Conservation (phyloP, 2,329 filamentous ascomycete genomes). For the Leptographium galeiforme region DNA sequence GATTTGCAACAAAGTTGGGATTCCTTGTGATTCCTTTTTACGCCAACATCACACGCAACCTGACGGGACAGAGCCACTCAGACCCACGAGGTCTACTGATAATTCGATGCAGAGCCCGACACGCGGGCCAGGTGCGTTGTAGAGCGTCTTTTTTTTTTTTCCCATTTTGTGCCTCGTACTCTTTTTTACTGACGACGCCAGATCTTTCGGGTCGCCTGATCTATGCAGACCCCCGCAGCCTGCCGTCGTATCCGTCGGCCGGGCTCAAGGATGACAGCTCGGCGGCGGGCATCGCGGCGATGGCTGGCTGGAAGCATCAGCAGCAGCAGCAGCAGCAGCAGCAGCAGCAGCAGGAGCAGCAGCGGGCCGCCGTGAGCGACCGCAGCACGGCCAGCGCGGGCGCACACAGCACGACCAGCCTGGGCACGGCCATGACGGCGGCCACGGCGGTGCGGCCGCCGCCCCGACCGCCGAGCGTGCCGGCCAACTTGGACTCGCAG, state of each 20-base stretch:
- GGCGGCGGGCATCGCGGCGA: conserved; percentile 63
- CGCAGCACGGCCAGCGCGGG: conserved; percentile 14
- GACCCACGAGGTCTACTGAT: no score
- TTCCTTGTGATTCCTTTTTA: no score
- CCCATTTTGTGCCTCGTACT: not conserved
- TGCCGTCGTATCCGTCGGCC: conserved; percentile 60
- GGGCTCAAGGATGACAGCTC: conserved; percentile 43
- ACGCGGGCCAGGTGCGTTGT: no score
- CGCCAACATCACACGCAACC: no score
- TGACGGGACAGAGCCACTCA: no score
- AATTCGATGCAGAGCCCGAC: not conserved
- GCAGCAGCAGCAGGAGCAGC: not conserved
- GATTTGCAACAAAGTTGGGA: no score
- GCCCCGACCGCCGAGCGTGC: not conserved
- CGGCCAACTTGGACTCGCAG: conserved; percentile 5
- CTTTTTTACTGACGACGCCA: not conserved
- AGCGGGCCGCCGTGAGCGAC: conserved; percentile 41
- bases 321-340: not conserved
- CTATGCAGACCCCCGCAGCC: conserved; percentile 58
- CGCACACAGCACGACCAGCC: no score
- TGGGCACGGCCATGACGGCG: no score
- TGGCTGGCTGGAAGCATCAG: conserved; percentile 43
- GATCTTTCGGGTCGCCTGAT: conserved; percentile 36
- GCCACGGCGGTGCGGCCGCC: not conserved
- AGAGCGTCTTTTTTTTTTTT: not conserved